A percentile compares a stretch with the other conserved stretches of the same genome.
Conservation (phyloP, 2,329 filamentous ascomycete genomes). For the Colletotrichum sp. region DNA sequence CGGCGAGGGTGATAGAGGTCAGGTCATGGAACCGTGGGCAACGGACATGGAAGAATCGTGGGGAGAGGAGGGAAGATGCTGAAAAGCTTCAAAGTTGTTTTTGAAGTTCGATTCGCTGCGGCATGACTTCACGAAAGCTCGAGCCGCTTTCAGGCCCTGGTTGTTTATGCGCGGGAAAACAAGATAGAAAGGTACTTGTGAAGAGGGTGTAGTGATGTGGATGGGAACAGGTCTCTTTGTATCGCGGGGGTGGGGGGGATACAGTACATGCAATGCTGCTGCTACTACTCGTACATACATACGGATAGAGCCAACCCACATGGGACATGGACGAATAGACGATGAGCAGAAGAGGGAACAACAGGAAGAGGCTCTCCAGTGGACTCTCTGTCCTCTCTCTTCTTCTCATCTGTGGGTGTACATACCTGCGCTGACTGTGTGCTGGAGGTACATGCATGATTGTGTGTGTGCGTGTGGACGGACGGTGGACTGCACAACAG, state of each 20-base stretch:
- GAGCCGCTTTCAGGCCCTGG: conserved; percentile 14
- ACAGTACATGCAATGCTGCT: not conserved
- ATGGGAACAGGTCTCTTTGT: not conserved
- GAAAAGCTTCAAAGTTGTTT: conserved; percentile 12
- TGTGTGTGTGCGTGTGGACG: not conserved
- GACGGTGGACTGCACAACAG: not conserved
- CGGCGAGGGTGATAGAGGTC: not conserved
- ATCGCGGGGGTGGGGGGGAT: conserved; percentile 15
- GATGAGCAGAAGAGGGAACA: not conserved
- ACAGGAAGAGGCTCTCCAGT: not conserved
- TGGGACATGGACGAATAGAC: not conserved
- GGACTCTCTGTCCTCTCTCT: not conserved
- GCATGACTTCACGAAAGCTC: conserved; percentile 14
- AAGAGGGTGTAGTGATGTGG: not conserved
- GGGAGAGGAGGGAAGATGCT: not conserved
- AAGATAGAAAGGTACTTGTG: not conserved
- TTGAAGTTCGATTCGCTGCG: not conserved
- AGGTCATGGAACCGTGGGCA: not conserved
- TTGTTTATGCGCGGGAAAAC: not conserved
- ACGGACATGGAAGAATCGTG: not conserved
- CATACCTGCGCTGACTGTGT: not conserved
- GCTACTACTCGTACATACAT: not conserved
- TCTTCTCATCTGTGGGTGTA: not conserved
- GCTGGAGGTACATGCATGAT: not conserved
- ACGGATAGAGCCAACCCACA: not conserved